phyloP scores from a whole-genome alignment of 2,329 filamentous ascomycete species.

The Pezizomycotina sp. region DNA sequence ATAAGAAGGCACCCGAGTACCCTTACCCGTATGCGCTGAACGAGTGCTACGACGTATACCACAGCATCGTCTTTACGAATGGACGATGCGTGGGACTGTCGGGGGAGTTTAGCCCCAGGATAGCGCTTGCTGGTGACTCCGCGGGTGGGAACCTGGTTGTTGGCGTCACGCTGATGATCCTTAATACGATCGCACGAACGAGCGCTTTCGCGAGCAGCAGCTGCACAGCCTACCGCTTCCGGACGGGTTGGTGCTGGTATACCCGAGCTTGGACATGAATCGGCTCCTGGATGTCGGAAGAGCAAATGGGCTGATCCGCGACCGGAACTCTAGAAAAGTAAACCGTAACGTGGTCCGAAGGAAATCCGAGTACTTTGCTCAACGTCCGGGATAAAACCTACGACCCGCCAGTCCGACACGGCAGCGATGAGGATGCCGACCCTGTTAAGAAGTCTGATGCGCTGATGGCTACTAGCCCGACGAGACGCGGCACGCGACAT shows the following conservation, averaged over 20 bases:
- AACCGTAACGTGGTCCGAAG: slow-evolving; percentile 63
- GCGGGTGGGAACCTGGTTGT: slow-evolving; percentile 69
- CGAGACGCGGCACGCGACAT: slow-evolving; percentile 16
- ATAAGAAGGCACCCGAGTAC: slow-evolving; percentile 69
- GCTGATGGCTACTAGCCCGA: slow-evolving; percentile 4
- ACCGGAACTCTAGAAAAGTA: slow-evolving; percentile 58
- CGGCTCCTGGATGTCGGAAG: slow-evolving; percentile 89
- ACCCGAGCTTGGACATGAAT: slow-evolving; percentile 87
- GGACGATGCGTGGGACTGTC: slow-evolving; percentile 62
- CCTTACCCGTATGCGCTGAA: slow-evolving; percentile 75
- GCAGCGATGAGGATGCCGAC: slow-evolving; percentile 41
- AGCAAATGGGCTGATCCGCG: slow-evolving; percentile 92
- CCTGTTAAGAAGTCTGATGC: slow-evolving; percentile 26
- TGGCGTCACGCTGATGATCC: slow-evolving; percentile 70
- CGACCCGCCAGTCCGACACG: slow-evolving; percentile 57
- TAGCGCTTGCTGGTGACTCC: slow-evolving; percentile 64
- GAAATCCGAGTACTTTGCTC: slow-evolving; percentile 63
- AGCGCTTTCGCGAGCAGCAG: slow-evolving; percentile 17
- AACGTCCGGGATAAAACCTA: slow-evolving; percentile 69
- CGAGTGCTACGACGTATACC: slow-evolving; percentile 75
- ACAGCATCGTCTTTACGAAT: slow-evolving; percentile 52
- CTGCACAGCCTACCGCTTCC: slow-evolving; percentile 47
- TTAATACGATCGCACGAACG: slow-evolving; percentile 38
- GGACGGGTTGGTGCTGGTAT: slow-evolving; percentile 67
- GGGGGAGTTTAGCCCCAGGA: slow-evolving; percentile 45